Conservation (phyloP, 75 land plant genomes). For the Pseudotsuga menziesii region DNA sequence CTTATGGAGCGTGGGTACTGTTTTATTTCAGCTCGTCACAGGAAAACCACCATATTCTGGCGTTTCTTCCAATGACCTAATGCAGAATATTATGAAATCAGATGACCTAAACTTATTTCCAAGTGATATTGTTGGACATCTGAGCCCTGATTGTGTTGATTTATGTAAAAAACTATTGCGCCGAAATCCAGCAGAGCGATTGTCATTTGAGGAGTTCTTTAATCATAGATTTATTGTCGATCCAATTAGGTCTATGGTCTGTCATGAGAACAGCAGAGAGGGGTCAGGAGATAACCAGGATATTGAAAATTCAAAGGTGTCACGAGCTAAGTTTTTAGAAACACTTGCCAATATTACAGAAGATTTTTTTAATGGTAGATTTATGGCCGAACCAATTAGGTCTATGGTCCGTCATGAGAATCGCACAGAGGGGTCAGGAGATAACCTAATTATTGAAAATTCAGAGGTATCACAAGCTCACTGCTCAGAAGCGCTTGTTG, state of each 20-base stretch:
- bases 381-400: conserved; percentile 20
- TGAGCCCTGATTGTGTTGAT: conserved; percentile 56
- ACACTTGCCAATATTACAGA: conserved; percentile 15
- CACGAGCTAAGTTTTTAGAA: conserved; percentile 55
- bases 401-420: background rate
- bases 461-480: conserved; percentile 18
- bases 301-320: conserved; percentile 31
- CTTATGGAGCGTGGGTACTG: conserved; percentile 66
- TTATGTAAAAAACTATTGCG: conserved; percentile 73
- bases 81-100: conserved; percentile 50
- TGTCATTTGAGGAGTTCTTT: conserved; percentile 93
- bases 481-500: too few species aligned
- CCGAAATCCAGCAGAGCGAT: conserved; percentile 85
- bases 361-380: conserved; percentile 82
- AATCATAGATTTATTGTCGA: conserved; percentile 56
- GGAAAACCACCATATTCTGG: conserved; percentile 60
- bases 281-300: conserved; percentile 17
- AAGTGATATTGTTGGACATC: conserved; percentile 13
- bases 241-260: background rate
- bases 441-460: conserved; percentile 23
- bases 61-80: conserved; percentile 44
- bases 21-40: conserved; percentile 48
- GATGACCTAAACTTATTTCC: conserved; percentile 43
- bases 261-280: conserved; percentile 10
- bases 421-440: conserved; percentile 12